Conservation (phyloP, 2,329 filamentous ascomycete genomes). For the Paraphoma chrysanthemicola region DNA sequence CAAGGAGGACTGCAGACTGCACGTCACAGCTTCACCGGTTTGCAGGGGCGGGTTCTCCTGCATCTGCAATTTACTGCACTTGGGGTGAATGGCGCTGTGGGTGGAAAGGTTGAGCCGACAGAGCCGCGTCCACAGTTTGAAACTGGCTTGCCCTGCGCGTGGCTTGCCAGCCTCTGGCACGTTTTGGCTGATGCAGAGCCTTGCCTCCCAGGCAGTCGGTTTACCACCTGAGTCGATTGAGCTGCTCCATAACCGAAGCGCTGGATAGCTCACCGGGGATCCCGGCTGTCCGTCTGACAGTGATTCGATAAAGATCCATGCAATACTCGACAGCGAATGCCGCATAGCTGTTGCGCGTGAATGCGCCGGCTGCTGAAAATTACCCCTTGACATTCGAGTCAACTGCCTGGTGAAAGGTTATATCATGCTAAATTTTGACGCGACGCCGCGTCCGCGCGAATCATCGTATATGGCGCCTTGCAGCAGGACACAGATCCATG, state of each 20-base stretch:
- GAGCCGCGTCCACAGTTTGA: constrained; percentile 27
- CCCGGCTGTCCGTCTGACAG: constrained; percentile 5
- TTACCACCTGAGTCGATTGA: constrained; percentile 15
- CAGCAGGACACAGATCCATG: constrained; percentile 8
- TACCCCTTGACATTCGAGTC: background rate
- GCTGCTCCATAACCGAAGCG: constrained; percentile 19
- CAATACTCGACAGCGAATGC: background rate
- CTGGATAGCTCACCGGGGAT: constrained; percentile 13
- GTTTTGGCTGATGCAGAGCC: constrained; percentile 24
- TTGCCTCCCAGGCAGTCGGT: constrained; percentile 22
- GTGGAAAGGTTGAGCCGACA: constrained; percentile 18
- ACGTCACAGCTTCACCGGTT: constrained; percentile 25
- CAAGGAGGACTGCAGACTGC: constrained; percentile 14
- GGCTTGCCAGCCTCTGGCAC: constrained; percentile 19
- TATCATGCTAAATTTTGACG: background rate
- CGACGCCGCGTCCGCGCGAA: constrained; percentile 11
- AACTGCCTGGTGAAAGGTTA: background rate
- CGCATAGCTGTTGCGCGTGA: background rate
- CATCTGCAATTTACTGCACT: background rate
- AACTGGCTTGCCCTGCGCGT: constrained; percentile 15
- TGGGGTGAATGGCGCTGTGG: background rate
- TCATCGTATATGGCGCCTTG: constrained; percentile 1
- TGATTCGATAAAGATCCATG: constrained; percentile 1
- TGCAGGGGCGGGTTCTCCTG: constrained; percentile 10
- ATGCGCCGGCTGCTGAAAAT: background rate